These are phyloP conservation scores for Colletotrichum tropicicola DNA, from an alignment of 2,329 filamentous ascomycete species.

Conservation along the genomic window DNA sequence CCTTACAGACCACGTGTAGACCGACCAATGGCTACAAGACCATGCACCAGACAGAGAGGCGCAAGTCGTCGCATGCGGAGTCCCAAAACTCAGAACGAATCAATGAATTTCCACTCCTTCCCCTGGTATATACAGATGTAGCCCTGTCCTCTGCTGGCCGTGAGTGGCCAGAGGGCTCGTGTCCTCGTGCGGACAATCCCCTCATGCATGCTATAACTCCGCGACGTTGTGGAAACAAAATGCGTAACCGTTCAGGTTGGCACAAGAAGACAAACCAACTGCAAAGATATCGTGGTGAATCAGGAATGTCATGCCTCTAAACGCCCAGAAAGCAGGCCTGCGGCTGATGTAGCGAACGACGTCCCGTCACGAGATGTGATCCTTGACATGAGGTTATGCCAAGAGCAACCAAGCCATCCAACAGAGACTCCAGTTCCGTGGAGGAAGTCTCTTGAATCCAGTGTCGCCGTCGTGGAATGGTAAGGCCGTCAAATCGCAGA, in stretches of 20 bases:
- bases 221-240: slow-evolving; percentile 11
- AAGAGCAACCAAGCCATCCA: not conserved
- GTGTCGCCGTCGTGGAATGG: not conserved
- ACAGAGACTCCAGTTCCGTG: not conserved
- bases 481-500: slow-evolving; percentile 14
- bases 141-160: not conserved
- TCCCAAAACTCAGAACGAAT: not conserved
- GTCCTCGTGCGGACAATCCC: not conserved
- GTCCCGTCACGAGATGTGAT: slow-evolving; percentile 4
- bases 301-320: slow-evolving; percentile 10
- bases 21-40: no score
- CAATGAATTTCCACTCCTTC: slow-evolving; percentile 21
- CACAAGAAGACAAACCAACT: slow-evolving; percentile 14
- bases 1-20: no score
- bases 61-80: not conserved
- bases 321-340: not conserved
- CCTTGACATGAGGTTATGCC: not conserved
- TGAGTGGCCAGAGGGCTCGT: not conserved
- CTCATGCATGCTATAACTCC: slow-evolving; percentile 7
- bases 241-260: slow-evolving; percentile 10
- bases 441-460: not conserved
- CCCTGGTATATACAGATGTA: slow-evolving; percentile 24
- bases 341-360: slow-evolving; percentile 16
- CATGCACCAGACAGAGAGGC: not conserved
- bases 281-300: slow-evolving; percentile 4